Evolutionary conservation across 345 rosid genomes (phyloP), one percentile per base, ranked within the genome.

Genomic region (Moringa oleifera): DNA sequence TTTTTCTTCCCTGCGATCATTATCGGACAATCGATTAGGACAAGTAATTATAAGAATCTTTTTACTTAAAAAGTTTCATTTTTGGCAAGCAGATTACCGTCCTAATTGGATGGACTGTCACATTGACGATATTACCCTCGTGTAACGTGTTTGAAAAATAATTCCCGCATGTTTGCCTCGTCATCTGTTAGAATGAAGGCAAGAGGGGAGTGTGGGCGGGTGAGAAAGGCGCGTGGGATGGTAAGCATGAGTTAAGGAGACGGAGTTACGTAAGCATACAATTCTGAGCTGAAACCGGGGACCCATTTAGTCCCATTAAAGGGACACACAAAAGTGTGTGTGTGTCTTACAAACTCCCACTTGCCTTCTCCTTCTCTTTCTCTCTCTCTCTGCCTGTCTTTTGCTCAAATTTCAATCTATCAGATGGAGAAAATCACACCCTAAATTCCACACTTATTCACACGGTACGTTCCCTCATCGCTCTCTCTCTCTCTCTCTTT

Each of bases 391-490:
- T 11, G 37, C 37, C 37, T 33, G 37, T 11, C 41, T 55, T 22
- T 22, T 56, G 41, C 11, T 0, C 20, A 17, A 58, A 17, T 51
- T 68, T 41, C 47, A 7, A 61, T 9, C 57, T 58, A 31, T 53
- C 73, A 61, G 47, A 65, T 65, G 61, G 55, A 51, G 61, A 55
- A 67, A 58, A 46, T 67, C 47, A 18, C 52, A 24, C 53, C 13
- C 47, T 11, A 4, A 41, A 9, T 41, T 41, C 47, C 17, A 41
- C 47, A 41, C 47, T 41, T 41, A 55, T 65, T 69, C 47, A 23
- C 65, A 55, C 65, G 56, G 79, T 66, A 28, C 60, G 66, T 69
- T 71, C 57, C 45, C 25, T 51, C 61, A 51, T 19, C 7, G 55
- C 33, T 52, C 20, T 65, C 51, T 17, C 6, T 33, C 22, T 50